Evolutionary conservation across 2,329 filamentous ascomycete genomes (phyloP).

Genomic region (Apiospora aurea): DNA sequence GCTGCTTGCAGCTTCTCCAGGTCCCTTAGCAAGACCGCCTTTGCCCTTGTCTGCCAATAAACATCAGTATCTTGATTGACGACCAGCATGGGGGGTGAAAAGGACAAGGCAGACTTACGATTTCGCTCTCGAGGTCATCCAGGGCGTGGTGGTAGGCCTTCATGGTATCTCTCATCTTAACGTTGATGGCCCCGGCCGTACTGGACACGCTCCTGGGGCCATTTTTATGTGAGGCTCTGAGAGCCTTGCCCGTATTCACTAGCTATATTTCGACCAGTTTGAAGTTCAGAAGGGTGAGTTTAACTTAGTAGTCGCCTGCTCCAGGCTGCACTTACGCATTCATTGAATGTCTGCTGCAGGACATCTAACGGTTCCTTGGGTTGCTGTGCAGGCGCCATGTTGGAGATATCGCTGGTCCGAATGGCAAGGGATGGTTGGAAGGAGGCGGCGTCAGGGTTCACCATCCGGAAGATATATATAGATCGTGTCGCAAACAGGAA

Average conservation of each 20-base stretch:
- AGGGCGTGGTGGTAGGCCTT: conserved; percentile 59
- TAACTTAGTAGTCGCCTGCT: not conserved
- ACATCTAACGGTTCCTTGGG: conserved; percentile 52
- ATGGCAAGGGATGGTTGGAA: not conserved
- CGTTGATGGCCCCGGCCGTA: conserved; percentile 43
- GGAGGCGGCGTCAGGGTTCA: conserved; percentile 1
- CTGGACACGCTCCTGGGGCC: conserved; percentile 47
- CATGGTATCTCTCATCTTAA: conserved; percentile 56
- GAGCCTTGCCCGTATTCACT: conserved; percentile 64
- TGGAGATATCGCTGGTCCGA: conserved; percentile 3
- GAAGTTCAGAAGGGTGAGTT: not conserved
- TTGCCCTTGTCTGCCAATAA: conserved; percentile 53
- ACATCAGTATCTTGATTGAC: not conserved
- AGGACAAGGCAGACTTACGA: conserved; percentile 50
- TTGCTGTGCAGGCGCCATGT: conserved; percentile 33
- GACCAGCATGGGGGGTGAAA: not conserved
- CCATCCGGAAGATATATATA: not conserved
- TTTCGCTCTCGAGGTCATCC: conserved; percentile 63
- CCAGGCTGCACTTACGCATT: conserved; percentile 53
- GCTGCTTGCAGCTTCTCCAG: conserved; percentile 50
- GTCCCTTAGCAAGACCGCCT: conserved; percentile 62
- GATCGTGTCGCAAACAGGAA: not conserved
- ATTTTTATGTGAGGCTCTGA: conserved; percentile 57
- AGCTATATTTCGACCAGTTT: conserved; percentile 48
- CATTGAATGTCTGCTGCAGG: conserved; percentile 61